Evolutionary conservation across 2,329 filamentous ascomycete genomes (phyloP).

Genomic region (Didymellaceae sp.): DNA sequence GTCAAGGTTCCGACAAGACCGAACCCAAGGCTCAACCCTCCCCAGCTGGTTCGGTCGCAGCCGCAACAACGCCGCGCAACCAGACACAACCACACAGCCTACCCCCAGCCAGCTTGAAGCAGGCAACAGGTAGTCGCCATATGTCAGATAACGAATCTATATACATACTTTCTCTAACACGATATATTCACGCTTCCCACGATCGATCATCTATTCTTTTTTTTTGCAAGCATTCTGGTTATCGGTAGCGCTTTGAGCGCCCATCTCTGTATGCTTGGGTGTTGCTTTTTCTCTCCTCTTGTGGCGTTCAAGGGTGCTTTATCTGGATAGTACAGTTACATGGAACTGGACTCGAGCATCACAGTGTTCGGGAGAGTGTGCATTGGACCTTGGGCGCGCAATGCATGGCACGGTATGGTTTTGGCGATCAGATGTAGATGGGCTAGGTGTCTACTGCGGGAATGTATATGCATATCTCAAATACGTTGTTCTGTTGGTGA

Average conservation of each 20-base stretch:
- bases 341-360: too few species aligned
- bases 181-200: slow-evolving; percentile 7
- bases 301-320: too few species aligned
- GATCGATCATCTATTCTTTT: too few species aligned
- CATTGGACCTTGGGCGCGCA: too few species aligned
- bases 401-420: too few species aligned
- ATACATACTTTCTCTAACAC: slow-evolving; percentile 3
- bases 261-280: background rate
- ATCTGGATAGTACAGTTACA: too few species aligned
- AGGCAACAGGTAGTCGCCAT: slow-evolving; percentile 35
- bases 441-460: too few species aligned
- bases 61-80: too few species aligned
- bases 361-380: too few species aligned
- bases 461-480: too few species aligned
- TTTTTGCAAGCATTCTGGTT: slow-evolving; percentile 7
- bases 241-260: background rate
- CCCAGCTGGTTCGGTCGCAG: slow-evolving; percentile 39
- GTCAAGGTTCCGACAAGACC: slow-evolving; percentile 26
- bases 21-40: slow-evolving; percentile 23
- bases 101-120: slow-evolving; percentile 49
- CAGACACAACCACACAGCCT: slow-evolving; percentile 30
- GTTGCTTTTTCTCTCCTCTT: background rate
- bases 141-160: slow-evolving; percentile 12
- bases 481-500: too few species aligned
- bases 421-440: too few species aligned